Base-by-base conservation (phyloP, 345 rosid species). In the Camelina hispida region DNA sequence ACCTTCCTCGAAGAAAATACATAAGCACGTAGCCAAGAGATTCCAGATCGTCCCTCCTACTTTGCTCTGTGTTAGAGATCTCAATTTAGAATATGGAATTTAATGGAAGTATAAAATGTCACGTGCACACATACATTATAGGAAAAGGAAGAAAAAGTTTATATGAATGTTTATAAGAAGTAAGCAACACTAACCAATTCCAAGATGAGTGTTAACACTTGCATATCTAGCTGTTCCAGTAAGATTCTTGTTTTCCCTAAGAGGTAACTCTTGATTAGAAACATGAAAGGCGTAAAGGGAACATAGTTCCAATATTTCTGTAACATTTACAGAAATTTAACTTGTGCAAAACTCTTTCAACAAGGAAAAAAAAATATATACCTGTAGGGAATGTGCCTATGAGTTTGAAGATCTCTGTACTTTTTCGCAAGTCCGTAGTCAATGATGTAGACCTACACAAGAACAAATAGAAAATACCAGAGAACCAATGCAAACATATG, bases 1-100 rank as follows among this genome's bases (percentile, higher is more conserved):
- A 91, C 97, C 97, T 96, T 88, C 99, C 99, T 72, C 96, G 85
- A 38, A 95, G 85, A 83, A 91, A 95, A 83, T 95, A 92, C 98
- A 95, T 95, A 34, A 95, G 97, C 78, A 95, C 97, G 57, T 92
- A 95, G 74, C 99, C 98, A 65, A 96, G 97, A 71, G 98, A 96
- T 81, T 94, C 99, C 81, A 96, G 87, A 87, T 93, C 98, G 83
- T 94, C 99, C 79, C 99, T 87, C 83, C 99, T 82, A 85, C 99
- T 96, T 88, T 96, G 99, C 79, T 96, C 97, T 91, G 83, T 51
- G 43, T 53, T 59, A 47, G 56, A 72, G 48, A 48, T 52, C 11
- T 57, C 65, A 35, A 32, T 58, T 79, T 38, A 80, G 14, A 34
- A 52, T 46, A 65, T 28, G 50, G 34, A 18, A 13, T 20, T 13